Evolutionary conservation across 768 basidiomycete species (phyloP).

Genomic region (Fibroporia radiculosa): DNA sequence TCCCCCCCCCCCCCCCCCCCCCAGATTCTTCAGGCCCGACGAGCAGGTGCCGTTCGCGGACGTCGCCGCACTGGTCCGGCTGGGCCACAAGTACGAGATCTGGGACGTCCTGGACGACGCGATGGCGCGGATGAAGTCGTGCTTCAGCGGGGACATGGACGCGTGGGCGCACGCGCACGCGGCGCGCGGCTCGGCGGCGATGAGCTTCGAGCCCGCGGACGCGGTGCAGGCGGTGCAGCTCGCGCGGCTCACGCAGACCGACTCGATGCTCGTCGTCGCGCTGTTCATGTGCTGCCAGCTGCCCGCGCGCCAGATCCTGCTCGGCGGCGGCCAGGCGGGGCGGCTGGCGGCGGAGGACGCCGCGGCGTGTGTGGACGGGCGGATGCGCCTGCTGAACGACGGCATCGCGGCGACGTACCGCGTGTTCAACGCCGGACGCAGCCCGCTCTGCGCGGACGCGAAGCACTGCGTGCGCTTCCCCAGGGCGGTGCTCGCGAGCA

Average conservation of each 20-base stretch:
- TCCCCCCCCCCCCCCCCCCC: too few species aligned
- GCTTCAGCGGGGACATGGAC: background rate
- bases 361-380: too few species aligned
- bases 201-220: background rate
- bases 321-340: too few species aligned
- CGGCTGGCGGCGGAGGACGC: too few species aligned
- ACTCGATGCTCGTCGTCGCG: conserved; percentile 8
- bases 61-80: background rate
- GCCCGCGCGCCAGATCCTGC: too few species aligned
- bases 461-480: too few species aligned
- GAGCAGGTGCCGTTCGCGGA: background rate
- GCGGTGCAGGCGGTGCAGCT: conserved; percentile 4
- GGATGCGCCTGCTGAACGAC: too few species aligned
- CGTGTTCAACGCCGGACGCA: too few species aligned
- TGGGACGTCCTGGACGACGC: background rate
- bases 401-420: too few species aligned
- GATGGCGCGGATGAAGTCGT: background rate
- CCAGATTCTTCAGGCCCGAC: background rate
- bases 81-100: conserved; percentile 3
- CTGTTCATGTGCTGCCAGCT: conserved; percentile 1
- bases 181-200: background rate
- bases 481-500: too few species aligned
- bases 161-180: background rate
- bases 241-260: conserved; percentile 8
- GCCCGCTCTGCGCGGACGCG: too few species aligned